Percentiles rank a stretch among this genome's conserved stretches.
Conservation (phyloP, 2,329 filamentous ascomycete genomes). For the Pezicula radicicola region DNA sequence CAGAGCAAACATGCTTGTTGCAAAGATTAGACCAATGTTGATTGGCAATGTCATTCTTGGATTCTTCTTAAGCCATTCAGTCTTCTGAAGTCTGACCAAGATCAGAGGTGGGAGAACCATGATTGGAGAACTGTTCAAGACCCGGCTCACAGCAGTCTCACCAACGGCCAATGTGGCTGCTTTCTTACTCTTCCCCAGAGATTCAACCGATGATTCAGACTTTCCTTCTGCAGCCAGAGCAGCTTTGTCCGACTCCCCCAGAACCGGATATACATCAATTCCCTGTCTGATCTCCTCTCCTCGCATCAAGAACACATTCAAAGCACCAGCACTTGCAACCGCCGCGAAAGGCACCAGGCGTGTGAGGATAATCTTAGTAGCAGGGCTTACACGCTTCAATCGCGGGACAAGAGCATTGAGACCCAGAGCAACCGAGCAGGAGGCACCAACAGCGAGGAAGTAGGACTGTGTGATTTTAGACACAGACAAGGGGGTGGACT, state of each 20-base stretch:
- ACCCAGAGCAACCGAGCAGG: conserved; percentile 88
- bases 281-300: conserved; percentile 90
- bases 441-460: conserved; percentile 85
- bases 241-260: conserved; percentile 66
- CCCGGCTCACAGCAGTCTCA: conserved; percentile 87
- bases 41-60: conserved; percentile 77
- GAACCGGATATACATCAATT: conserved; percentile 87
- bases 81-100: conserved; percentile 80
- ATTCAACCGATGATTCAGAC: conserved; percentile 62
- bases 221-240: conserved; percentile 54
- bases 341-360: conserved; percentile 96
- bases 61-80: conserved; percentile 73
- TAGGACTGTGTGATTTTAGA: conserved; percentile 86
- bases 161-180: conserved; percentile 87
- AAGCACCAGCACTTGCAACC: conserved; percentile 82
- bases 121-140: conserved; percentile 92
- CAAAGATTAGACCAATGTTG: conserved; percentile 83
- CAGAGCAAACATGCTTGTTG: conserved; percentile 83
- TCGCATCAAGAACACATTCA: conserved; percentile 98
- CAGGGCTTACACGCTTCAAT: conserved; percentile 71
- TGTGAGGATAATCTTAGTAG: conserved; percentile 71
- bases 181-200: conserved; percentile 81
- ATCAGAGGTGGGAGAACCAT: conserved; percentile 93
- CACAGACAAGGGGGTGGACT: conserved; percentile 83
- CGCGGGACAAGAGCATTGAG: conserved; percentile 88